These are phyloP conservation scores for Schoenoplectus triqueter DNA, from an alignment of 202 grass and related monocot species.

Conservation along the genomic window DNA sequence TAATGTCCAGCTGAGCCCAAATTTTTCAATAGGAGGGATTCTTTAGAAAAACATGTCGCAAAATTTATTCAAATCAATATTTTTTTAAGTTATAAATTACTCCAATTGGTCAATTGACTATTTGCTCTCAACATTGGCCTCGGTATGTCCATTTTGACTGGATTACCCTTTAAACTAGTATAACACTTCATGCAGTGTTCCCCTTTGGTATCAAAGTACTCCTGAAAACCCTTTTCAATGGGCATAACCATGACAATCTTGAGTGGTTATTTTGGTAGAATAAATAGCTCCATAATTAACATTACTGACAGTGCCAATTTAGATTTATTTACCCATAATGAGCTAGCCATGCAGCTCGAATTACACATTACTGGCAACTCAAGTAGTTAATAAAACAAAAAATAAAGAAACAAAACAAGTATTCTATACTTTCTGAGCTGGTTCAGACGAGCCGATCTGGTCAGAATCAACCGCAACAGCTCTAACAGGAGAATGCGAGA, in stretches of 20 bases:
- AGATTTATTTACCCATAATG: neutral
- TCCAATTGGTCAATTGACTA: neutral
- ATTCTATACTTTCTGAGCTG: constrained; percentile 58
- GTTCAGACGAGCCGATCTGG: constrained; percentile 48
- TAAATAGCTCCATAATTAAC: neutral
- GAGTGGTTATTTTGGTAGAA: neutral
- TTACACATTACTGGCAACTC: neutral
- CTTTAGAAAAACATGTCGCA: neutral
- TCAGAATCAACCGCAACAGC: constrained; percentile 66
- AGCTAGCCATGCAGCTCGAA: constrained; percentile 2
- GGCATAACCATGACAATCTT: neutral
- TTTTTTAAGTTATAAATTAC: neutral
- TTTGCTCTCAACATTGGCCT: neutral
- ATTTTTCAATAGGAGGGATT: neutral
- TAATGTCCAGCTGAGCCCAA: neutral
- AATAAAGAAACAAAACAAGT: neutral
- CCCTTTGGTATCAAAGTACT: neutral
- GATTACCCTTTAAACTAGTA: neutral
- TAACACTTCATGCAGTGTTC: neutral
- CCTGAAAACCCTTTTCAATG: neutral
- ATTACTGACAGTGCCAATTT: neutral
- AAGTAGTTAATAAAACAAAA: neutral
- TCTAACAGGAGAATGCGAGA: constrained; percentile 29
- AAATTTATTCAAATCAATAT: neutral
- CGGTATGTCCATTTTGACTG: neutral